Percentiles rank a stretch among this genome's conserved stretches.
Conservation (phyloP, 257 asterid species). For the Pogostemon cablin region DNA sequence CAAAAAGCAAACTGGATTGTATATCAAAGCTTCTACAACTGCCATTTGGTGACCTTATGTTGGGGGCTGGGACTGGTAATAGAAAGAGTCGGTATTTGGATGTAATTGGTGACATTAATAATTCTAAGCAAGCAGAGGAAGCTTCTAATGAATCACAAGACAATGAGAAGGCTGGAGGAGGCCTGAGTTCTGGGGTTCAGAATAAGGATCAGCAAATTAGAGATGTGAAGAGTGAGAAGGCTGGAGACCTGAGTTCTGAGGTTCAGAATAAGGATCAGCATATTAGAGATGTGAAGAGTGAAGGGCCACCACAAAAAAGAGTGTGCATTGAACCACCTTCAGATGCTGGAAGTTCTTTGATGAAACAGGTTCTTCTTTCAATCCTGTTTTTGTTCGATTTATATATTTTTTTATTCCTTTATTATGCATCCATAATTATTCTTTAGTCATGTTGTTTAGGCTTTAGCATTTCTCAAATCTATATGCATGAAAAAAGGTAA, state of each 20-base stretch:
- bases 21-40: constrained; percentile 86
- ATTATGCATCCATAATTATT: neutral
- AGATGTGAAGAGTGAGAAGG: constrained; percentile 45
- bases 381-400: constrained; percentile 14
- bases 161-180: constrained; percentile 43
- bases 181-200: constrained; percentile 39
- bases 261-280: constrained; percentile 45
- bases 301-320: constrained; percentile 65
- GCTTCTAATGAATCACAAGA: constrained; percentile 47
- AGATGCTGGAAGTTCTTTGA: constrained; percentile 60
- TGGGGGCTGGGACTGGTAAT: constrained; percentile 60
- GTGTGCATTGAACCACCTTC: constrained; percentile 51
- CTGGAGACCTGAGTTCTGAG: constrained; percentile 39
- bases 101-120: constrained; percentile 39
- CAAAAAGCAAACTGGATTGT: constrained; percentile 85
- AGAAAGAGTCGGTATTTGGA: constrained; percentile 53
- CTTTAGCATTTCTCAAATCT: constrained; percentile 15
- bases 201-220: constrained; percentile 49
- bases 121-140: constrained; percentile 38
- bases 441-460: constrained; percentile 16
- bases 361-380: constrained; percentile 67
- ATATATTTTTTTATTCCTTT: neutral
- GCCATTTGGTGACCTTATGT: constrained; percentile 88
- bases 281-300: constrained; percentile 49
- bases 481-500: neutral